Evolutionary conservation across 1,139 yeast genomes (phyloP), one percentile per base, ranked within the genome.

Genomic region (Lodderomyces parapsilosis): DNA sequence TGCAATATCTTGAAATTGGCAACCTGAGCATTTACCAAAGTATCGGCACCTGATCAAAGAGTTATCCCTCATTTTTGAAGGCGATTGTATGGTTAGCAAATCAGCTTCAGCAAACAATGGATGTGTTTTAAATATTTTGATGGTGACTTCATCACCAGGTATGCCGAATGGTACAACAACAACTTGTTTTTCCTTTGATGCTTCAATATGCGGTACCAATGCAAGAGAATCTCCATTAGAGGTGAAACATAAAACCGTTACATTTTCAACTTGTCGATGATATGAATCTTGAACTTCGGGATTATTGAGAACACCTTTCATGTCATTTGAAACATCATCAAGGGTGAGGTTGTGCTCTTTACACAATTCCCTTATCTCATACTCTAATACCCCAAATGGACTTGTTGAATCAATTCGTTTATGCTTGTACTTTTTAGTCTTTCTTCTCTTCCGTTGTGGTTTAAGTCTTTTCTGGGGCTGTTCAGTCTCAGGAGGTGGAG

Each of bases 161-260:
- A 87, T 68, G 3, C 91, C 86, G 66, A 86, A 93, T 11, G 99
- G 99, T 5, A 93, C 80, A 10, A 88, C 66, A 2, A 68, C 78
- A 18, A 78, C 59, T 55, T 78, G 83, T 40, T 57, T 59, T n/a
- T 57, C 62, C 10, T 17, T 32, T 17, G 10, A 31, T 14, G 65
- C 70, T 5, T 68, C 72, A 1, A 90, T 90, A 55, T 82, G 82
- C 6, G 71, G 64, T 27, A 85, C 72, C 6, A 86, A 49, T 0
- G 83, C 89, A 27, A 86, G 54, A 2, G 93, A 91, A 52, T 86
- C 93, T 43, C 98, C 98, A 50, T 81, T 86, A 1, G 96, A 85
- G 9, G 88, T 71, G 25, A 86, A 65, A 40, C 69, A 70, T 27
- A 74, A 54, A 28, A 93, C 71, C 47, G 74, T 62, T n/a, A 86